Evolutionary conservation across 352 stramenopile genomes (phyloP), one percentile per base, ranked within the genome.

Genomic region (Phytophthora pinifolia): DNA sequence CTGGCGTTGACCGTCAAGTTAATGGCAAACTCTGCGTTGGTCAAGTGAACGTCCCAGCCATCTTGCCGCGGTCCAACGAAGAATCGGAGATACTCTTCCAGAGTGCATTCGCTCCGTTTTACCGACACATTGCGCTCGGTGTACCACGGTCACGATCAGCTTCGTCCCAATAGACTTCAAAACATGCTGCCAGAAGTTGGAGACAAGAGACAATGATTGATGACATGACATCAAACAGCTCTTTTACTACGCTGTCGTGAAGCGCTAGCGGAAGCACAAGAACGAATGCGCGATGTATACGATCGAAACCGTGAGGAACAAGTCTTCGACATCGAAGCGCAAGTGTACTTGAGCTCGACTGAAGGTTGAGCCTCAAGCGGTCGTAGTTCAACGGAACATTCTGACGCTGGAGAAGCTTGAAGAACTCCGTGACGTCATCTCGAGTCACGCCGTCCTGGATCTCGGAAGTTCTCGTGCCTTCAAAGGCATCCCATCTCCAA

Each of bases 401-500:
- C 3, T 44, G 4, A 10, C 37, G 37, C 32, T 62, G 31, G 15
- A 56, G 54, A 2, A 31, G 0, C 12, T 46, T 29, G 17, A 44
- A 62, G 9, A 62, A 62, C 3, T 39, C 31, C 1, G 20, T 50
- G 6, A 32, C 45, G 15, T 51, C 37, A 1, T 35, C 46, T 13
- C 45, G 37, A 0, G 37, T 35, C 8, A 42, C 46, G 1, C 38
- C 38, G 17, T 47, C 18, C 22, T 32, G 6, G 37, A 52, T 38
- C 1, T 27, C 33, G 15, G 9, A 2, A 6, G 29, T 10, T 2
- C 22, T 7, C 4, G 13, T 51, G 4, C 13, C 12, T 22, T 56
- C 37, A 36, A 56, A 62, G 0, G 3, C 32, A 8, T 62, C 31
- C 46, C 25, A 56, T 62, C 15, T 56, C 22, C 32, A 57, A 47